Conservation (phyloP, 2,329 filamentous ascomycete genomes). For the Onygena corvina region DNA sequence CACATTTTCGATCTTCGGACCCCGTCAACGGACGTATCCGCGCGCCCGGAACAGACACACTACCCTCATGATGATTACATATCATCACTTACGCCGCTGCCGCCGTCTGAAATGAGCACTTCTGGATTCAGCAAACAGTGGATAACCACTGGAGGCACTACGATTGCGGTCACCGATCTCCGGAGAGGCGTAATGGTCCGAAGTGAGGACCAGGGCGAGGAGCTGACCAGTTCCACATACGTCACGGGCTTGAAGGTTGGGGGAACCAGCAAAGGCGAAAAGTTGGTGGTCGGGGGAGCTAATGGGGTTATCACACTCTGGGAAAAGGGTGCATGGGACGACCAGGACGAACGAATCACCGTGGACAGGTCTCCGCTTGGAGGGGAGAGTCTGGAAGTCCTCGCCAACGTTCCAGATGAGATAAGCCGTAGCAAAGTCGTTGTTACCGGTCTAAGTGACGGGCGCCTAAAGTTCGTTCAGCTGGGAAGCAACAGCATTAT, state of each 20-base stretch:
- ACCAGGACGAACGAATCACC: constrained; percentile 79
- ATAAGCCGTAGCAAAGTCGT: constrained; percentile 54
- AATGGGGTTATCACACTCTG: constrained; percentile 80
- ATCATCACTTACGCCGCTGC: constrained; percentile 73
- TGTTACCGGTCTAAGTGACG: constrained; percentile 71
- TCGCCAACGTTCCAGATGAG: constrained; percentile 58
- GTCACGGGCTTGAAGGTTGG: constrained; percentile 61
- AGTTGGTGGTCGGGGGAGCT: constrained; percentile 63
- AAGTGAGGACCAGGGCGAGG: constrained; percentile 90
- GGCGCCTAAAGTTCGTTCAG: constrained; percentile 63
- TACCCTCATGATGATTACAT: constrained; percentile 88
- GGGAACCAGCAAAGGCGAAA: constrained; percentile 57
- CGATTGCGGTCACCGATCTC: constrained; percentile 78
- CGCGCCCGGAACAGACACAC: constrained; percentile 64
- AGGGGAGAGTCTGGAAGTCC: constrained; percentile 69
- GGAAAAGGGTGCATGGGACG: constrained; percentile 91
- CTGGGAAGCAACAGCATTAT: constrained; percentile 62
- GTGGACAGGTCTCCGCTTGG: constrained; percentile 52
- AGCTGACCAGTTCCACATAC: constrained; percentile 69
- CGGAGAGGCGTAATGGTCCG: constrained; percentile 73
- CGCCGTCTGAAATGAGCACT: constrained; percentile 65
- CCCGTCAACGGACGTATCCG: constrained; percentile 41
- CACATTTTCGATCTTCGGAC: constrained; percentile 75
- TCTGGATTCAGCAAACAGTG: constrained; percentile 89
- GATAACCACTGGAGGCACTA: constrained; percentile 85